A percentile compares a stretch with the other conserved stretches of the same genome.
Evolutionary conservation across 2,329 filamentous ascomycete species (phyloP).

Genomic region (Gyromitra esculenta): DNA sequence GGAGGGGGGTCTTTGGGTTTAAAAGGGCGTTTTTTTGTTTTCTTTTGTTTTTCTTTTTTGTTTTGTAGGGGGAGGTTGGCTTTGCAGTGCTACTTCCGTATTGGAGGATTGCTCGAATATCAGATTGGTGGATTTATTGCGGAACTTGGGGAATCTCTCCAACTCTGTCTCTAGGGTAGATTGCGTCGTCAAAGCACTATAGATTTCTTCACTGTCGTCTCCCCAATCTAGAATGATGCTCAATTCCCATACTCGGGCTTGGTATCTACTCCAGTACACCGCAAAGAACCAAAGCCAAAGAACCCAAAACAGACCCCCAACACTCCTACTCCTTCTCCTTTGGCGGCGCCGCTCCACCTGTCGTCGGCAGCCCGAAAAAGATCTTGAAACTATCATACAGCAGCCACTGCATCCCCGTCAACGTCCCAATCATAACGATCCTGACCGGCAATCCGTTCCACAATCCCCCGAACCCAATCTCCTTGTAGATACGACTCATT

Average conservation of each 20-base stretch:
- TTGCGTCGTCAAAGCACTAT: too few species aligned
- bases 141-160: not conserved
- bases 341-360: slow-evolving; percentile 32
- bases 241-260: not conserved
- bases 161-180: too few species aligned
- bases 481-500: slow-evolving; percentile 81
- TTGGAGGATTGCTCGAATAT: not conserved
- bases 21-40: slow-evolving; percentile 16
- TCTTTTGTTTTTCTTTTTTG: too few species aligned
- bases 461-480: slow-evolving; percentile 86
- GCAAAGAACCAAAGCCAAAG: not conserved
- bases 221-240: not conserved
- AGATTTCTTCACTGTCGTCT: too few species aligned
- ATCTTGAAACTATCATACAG: slow-evolving; percentile 94
- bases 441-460: slow-evolving; percentile 89
- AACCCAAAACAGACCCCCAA: not conserved
- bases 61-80: not conserved
- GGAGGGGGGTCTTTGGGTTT: not conserved
- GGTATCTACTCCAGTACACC: not conserved
- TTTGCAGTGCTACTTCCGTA: not conserved
- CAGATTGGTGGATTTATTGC: not conserved
- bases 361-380: slow-evolving; percentile 72
- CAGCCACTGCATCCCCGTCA: slow-evolving; percentile 91
- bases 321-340: not conserved
- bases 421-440: slow-evolving; percentile 88